Evolutionary conservation across 306 rosid genomes (phyloP).

Genomic region (Cicer yamashitae): DNA sequence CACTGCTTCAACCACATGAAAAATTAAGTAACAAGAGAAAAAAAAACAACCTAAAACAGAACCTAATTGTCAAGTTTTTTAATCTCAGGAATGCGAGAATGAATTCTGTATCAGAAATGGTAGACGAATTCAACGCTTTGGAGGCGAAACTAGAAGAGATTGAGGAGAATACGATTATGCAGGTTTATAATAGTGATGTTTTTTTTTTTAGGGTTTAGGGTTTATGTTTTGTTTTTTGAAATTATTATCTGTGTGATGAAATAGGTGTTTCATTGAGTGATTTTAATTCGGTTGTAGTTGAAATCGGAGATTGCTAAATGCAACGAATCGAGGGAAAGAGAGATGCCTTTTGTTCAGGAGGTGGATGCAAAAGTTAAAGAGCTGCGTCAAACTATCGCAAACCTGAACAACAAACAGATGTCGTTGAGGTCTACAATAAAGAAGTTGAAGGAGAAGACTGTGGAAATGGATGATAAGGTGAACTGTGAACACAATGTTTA

Average conservation of each 20-base stretch:
- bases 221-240: neutral
- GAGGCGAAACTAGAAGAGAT: constrained; percentile 57
- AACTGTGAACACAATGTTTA: constrained; percentile 27
- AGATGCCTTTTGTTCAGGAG: constrained; percentile 77
- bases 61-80: neutral
- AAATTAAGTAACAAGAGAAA: neutral
- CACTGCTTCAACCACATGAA: neutral
- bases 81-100: constrained; percentile 61
- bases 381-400: constrained; percentile 65
- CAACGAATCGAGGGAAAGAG: constrained; percentile 73
- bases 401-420: constrained; percentile 72
- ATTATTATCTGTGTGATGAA: neutral
- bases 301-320: constrained; percentile 60
- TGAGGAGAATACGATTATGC: constrained; percentile 55
- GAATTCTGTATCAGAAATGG: constrained; percentile 52
- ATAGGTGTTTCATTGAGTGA: neutral
- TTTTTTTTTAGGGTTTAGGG: too few species aligned
- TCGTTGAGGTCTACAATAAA: constrained; percentile 61
- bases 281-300: constrained; percentile 54
- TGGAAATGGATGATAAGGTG: constrained; percentile 82
- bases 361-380: constrained; percentile 75
- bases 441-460: constrained; percentile 71
- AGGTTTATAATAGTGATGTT: constrained; percentile 53
- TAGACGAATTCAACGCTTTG: constrained; percentile 60
- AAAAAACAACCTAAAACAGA: neutral